Base-by-base conservation (phyloP, 2,329 filamentous ascomycete genomes). In the Trichophyton rubrum region DNA sequence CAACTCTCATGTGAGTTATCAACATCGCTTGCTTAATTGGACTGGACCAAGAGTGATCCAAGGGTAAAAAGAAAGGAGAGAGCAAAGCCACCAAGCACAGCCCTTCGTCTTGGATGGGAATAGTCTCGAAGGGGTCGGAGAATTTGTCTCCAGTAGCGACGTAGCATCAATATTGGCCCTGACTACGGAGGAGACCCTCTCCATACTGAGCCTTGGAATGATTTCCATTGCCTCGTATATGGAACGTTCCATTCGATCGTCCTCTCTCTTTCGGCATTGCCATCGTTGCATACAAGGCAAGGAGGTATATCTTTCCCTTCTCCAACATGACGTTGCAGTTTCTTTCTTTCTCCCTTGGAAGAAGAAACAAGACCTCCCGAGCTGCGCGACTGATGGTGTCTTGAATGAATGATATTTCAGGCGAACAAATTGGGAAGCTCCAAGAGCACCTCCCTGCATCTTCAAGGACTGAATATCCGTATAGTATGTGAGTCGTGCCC, bases 341-440 rank as follows among this genome's bases (percentile, higher is more conserved):
- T 9, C 8, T 13, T 22, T 13, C 20, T 20, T 11, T 13, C 45
- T 24, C 17, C 20, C 45, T 43, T 43, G 3, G 17, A 9, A 20
- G 17, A 47, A 20, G 43, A 22, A 20, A 20, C 8, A 27, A 27
- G 24, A 5, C 17, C 45, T 27, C 17, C 20, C 20, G 4, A 20
- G 40, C 22, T 51, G 47, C 15, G 47, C 9, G 9, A 33, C 30
- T 33, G 24, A 8, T 8, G 22, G 47, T 30, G 22, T 22, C 17
- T 8, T 30, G 27, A 27, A 53, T 27, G 49, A 7, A 55, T 33
- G 35, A 17, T 17, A n/a, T 27, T 55, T 8, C 35, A 33, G 35
- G 49, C 49, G 49, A 55, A 15, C 49, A 55, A 55, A 55, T 55
- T 35, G 27, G n/a, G 49, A 55, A 55, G 49, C 49, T 55, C 15